These are phyloP conservation scores for Paralagenidium karlingii DNA, from an alignment of 352 stramenopile species.

Conservation along the genomic window DNA sequence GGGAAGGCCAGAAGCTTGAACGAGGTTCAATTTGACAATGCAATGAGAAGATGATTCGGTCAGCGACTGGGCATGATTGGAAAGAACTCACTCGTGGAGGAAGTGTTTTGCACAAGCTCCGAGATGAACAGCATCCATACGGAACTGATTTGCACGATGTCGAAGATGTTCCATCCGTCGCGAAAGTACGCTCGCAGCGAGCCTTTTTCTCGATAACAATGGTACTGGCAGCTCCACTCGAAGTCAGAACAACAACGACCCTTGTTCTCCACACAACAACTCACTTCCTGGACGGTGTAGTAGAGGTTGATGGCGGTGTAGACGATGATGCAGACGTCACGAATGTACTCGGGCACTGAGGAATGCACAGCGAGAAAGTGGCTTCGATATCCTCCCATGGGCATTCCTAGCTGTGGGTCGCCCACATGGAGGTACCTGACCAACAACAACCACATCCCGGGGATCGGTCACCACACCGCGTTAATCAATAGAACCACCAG, in stretches of 20 bases:
- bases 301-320: constrained; percentile 55
- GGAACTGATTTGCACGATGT: constrained; percentile 57
- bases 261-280: neutral
- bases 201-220: constrained; percentile 31
- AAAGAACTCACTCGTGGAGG: no score
- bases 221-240: constrained; percentile 7
- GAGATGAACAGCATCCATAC: constrained; percentile 50
- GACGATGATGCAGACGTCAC: constrained; percentile 32
- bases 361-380: constrained; percentile 29
- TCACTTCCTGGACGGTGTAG: constrained; percentile 59
- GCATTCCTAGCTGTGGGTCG: constrained; percentile 57
- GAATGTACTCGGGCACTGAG: constrained; percentile 34
- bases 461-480: no score
- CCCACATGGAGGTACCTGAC: constrained; percentile 61
- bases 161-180: constrained; percentile 72
- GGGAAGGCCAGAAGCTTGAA: no score
- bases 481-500: no score
- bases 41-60: no score
- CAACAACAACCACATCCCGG: no score
- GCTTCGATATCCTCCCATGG: constrained; percentile 50
- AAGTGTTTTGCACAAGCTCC: no score
- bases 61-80: no score
- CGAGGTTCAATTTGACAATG: no score
- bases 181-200: constrained; percentile 44
- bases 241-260: neutral